Base-by-base conservation (phyloP, 192 early-diverging fungal genomes). In the Coemansia sp. region DNA sequence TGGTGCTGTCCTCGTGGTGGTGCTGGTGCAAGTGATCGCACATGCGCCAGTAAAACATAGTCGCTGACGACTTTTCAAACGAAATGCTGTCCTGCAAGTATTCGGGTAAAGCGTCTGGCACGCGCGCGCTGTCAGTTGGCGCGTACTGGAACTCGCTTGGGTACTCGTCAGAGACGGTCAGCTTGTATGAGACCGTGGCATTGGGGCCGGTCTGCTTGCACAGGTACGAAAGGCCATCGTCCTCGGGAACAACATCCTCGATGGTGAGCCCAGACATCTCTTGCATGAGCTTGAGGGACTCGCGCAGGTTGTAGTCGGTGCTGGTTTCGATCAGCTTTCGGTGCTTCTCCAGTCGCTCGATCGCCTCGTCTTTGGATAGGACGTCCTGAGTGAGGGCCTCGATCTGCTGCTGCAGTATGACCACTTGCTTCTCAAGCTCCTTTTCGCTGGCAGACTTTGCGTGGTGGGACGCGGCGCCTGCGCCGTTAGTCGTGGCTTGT, bases 21-120 rank as follows among this genome's bases (percentile, higher is more conserved):
- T 3, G 25, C 40, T 70, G 49, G 47, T 74, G 71, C 57, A 83
- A 40, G 41, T 74, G 76, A 46, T 71, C 68, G 65, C 76, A 83
- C 59, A 83, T 54, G 31, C 80, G 74, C 80, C 80, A 83, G 56
- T 64, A 74, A 66, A 83, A 83, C 80, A 83, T 77, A 66, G 37
- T 64, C 6, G 68, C 71, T 9, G 69, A 69, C 11, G 60, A 14
- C 53, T 70, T 68, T 29, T 67, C 72, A 67, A 83, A 83, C 25
- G 74, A 73, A 57, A 83, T 77, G 38, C 64, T 58, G 65, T 77
- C 72, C 51, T 57, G 68, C n/a, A 83, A 61, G 36, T 78, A 83
- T 2, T 62, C 64, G 12, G 80, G 80, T 40, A 83, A 69, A 36
- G 49, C 61, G 19, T 60, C 61, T 27, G 70, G 59, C 31, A 39